Percentiles rank a stretch among this genome's conserved stretches.
Conservation (phyloP, 805 yeast species). For the Scheffersomyces lignosus region DNA sequence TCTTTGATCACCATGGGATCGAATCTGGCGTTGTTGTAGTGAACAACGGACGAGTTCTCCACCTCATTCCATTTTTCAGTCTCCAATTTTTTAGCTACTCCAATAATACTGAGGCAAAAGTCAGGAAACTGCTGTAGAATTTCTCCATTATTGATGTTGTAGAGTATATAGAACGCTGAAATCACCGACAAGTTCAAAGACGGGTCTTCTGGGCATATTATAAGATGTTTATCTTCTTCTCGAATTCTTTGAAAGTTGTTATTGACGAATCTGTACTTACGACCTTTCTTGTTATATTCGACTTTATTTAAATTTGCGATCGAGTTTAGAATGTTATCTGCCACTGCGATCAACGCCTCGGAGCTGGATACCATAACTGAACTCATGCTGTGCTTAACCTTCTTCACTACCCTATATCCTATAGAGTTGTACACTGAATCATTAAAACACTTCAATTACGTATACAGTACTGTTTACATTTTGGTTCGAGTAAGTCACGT, state of each 20-base stretch:
- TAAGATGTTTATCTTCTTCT: constrained; percentile 49
- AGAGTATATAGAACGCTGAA: constrained; percentile 46
- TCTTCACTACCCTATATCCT: too few relatives aligned
- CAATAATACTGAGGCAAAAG: constrained; percentile 48
- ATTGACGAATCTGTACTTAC: constrained; percentile 49
- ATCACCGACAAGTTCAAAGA: constrained; percentile 35
- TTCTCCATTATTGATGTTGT: constrained; percentile 33
- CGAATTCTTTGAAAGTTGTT: constrained; percentile 49
- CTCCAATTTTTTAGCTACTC: constrained; percentile 52
- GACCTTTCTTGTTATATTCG: constrained; percentile 44
- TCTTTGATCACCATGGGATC: constrained; percentile 27
- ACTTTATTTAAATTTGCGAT: constrained; percentile 32
- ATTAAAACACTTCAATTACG: too few relatives aligned
- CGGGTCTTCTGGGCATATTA: constrained; percentile 33
- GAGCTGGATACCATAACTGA: constrained; percentile 17
- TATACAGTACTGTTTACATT: too few relatives aligned
- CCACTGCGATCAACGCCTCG: constrained; percentile 36
- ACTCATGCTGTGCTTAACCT: too few relatives aligned
- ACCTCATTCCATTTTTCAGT: constrained; percentile 49
- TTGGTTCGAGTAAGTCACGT: too few relatives aligned
- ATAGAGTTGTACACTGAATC: too few relatives aligned
- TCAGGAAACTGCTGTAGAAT: constrained; percentile 37
- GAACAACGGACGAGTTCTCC: constrained; percentile 42
- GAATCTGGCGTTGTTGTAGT: constrained; percentile 31
- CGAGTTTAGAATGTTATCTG: constrained; percentile 37